These are phyloP conservation scores for Canavalia gladiata DNA, from an alignment of 306 rosid genomes.

Conservation along the genomic window DNA sequence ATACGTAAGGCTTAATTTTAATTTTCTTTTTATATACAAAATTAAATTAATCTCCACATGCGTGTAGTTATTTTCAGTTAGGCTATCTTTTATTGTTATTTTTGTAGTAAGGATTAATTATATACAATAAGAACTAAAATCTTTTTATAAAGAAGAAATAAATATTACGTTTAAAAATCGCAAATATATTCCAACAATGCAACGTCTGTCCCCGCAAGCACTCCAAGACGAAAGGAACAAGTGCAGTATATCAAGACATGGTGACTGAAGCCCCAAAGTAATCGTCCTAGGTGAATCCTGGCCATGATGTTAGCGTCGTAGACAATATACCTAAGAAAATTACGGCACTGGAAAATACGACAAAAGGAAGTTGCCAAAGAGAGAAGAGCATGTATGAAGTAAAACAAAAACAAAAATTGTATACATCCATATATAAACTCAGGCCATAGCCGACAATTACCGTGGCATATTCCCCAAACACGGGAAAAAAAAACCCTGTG, in stretches of 20 bases:
- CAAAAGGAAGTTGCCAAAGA: not conserved
- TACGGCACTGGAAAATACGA: not conserved
- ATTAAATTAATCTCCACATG: not conserved
- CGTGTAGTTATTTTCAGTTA: too few relatives aligned
- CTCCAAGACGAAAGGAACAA: constrained; percentile 69
- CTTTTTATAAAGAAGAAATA: too few relatives aligned
- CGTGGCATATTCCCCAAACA: constrained; percentile 22
- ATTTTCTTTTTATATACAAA: too few relatives aligned
- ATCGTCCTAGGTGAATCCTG: constrained; percentile 68
- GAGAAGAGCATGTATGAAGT: not conserved
- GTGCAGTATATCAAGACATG: constrained; percentile 63
- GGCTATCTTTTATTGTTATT: too few relatives aligned
- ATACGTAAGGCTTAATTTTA: too few relatives aligned
- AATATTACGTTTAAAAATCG: not conserved
- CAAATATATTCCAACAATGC: not conserved
- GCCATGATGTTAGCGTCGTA: constrained; percentile 68
- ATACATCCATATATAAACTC: not conserved
- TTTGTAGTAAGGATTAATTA: too few relatives aligned
- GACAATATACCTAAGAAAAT: constrained; percentile 49
- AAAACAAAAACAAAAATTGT: not conserved
- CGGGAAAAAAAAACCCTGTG: not conserved
- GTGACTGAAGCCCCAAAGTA: constrained; percentile 77
- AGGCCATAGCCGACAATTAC: constrained; percentile 2
- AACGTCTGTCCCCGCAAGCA: constrained; percentile 53
- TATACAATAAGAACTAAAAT: too few relatives aligned